Conservation (phyloP, 2,329 filamentous ascomycete species). For the Fusarium nygamai region DNA sequence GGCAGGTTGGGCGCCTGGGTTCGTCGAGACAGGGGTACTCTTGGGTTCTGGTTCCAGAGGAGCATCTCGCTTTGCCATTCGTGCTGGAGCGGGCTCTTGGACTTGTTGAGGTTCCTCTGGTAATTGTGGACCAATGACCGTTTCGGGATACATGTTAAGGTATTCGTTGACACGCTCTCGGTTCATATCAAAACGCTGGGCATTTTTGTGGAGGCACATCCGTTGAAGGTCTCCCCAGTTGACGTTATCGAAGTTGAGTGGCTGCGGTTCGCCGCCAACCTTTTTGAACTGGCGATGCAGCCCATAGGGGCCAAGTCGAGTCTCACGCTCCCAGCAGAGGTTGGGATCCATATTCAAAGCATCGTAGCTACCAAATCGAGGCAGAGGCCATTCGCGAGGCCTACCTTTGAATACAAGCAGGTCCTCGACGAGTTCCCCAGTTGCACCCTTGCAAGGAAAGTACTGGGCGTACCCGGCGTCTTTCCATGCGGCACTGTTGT, state of each 20-base stretch:
- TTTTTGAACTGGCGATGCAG: conserved; percentile 60
- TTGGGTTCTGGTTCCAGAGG: background rate
- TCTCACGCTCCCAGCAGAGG: conserved; percentile 74
- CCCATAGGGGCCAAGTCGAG: conserved; percentile 75
- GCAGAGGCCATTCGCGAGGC: conserved; percentile 66
- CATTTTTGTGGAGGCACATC: conserved; percentile 72
- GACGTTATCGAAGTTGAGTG: conserved; percentile 69
- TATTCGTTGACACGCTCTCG: conserved; percentile 55
- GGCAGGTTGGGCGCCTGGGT: background rate
- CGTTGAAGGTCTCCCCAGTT: conserved; percentile 78
- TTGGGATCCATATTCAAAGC: conserved; percentile 69
- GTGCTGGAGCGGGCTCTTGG: conserved; percentile 5
- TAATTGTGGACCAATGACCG: conserved; percentile 29
- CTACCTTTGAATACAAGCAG: conserved; percentile 71
- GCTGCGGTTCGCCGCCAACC: conserved; percentile 49
- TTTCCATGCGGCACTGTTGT: conserved; percentile 72
- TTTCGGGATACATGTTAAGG: conserved; percentile 54
- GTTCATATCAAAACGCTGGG: conserved; percentile 66
- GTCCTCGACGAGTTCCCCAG: conserved; percentile 68
- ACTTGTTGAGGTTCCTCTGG: conserved; percentile 14
- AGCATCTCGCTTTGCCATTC: conserved; percentile 20
- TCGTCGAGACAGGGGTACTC: background rate
- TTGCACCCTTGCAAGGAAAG: conserved; percentile 72
- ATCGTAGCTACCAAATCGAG: conserved; percentile 71
- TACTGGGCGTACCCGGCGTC: conserved; percentile 65